A percentile compares a stretch with the other conserved stretches of the same genome.
Evolutionary conservation across 2,329 filamentous ascomycete genomes (phyloP).

Genomic region (Aspergillus sergii): DNA sequence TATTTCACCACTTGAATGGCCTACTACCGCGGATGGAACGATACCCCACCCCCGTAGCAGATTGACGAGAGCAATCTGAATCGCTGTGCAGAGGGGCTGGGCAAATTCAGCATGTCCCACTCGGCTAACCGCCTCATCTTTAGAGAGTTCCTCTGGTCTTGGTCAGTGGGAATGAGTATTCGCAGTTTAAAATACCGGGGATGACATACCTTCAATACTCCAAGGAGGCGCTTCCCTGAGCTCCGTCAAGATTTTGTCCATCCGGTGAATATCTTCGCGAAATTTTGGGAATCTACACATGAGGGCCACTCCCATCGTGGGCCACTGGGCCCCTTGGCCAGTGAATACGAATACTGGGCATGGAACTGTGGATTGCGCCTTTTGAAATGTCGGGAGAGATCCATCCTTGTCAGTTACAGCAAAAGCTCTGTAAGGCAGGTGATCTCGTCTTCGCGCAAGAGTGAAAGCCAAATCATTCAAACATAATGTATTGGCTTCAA

Average conservation of each 20-base stretch:
- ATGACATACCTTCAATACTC: conserved; percentile 13
- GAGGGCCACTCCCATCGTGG: conserved; percentile 34
- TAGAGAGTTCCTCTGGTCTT: conserved; percentile 13
- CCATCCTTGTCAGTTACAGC: conserved; percentile 6
- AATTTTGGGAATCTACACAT: conserved; percentile 24
- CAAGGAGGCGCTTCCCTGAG: conserved; percentile 8
- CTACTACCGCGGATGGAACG: conserved; percentile 27
- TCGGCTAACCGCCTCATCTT: neutral
- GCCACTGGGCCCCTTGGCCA: conserved; percentile 42
- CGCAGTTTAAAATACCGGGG: neutral
- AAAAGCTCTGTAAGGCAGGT: conserved; percentile 19
- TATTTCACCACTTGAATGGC: conserved; percentile 42
- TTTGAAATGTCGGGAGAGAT: conserved; percentile 7
- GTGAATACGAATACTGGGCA: conserved; percentile 33
- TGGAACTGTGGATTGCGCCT: conserved; percentile 1
- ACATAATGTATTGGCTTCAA: neutral
- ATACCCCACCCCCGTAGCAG: conserved; percentile 30
- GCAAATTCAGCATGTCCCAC: conserved; percentile 29
- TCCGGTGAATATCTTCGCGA: conserved; percentile 15
- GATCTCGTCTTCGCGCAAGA: conserved; percentile 16
- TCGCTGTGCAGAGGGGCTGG: conserved; percentile 36
- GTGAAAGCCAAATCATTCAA: conserved; percentile 20
- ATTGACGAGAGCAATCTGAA: conserved; percentile 38
- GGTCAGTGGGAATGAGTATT: neutral
- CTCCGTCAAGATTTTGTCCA: conserved; percentile 19